phyloP scores from a whole-genome alignment of 768 basidiomycete genomes.

The Leccinum incarnatum region DNA sequence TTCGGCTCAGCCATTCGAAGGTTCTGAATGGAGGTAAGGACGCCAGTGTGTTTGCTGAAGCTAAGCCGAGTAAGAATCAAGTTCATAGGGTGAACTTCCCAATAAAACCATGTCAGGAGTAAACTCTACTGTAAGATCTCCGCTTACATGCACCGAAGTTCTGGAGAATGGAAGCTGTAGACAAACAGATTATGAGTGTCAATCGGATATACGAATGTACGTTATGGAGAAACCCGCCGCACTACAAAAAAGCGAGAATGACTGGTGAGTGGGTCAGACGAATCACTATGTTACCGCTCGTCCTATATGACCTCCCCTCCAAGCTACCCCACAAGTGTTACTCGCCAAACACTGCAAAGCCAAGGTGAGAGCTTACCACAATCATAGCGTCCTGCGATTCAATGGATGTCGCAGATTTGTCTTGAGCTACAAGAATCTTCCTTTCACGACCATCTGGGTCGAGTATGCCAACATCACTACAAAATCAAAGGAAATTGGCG shows the following conservation, averaged over 20 bases:
- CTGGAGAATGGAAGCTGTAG: not conserved
- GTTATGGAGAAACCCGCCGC: not conserved
- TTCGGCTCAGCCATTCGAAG: not conserved
- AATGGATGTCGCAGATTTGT: constrained; percentile 26
- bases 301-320: constrained; percentile 38
- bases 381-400: not conserved
- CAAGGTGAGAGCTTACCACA: constrained; percentile 27
- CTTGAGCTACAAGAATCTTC: constrained; percentile 33
- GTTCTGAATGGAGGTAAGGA: not conserved
- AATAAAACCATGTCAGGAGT: not conserved
- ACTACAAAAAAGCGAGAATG: constrained; percentile 6
- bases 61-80: not conserved
- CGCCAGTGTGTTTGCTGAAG: not conserved
- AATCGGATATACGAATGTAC: not conserved
- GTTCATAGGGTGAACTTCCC: not conserved
- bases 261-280: not conserved
- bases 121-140: not conserved
- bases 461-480: constrained; percentile 33
- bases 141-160: not conserved
- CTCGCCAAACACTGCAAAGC: constrained; percentile 39
- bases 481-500: constrained; percentile 27
- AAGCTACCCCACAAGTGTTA: constrained; percentile 29
- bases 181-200: not conserved
- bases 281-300: constrained; percentile 24
- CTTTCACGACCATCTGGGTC: constrained; percentile 34